These are phyloP conservation scores for Stromatinia cepivora DNA, from an alignment of 2,329 filamentous ascomycete species.

Conservation along the genomic window DNA sequence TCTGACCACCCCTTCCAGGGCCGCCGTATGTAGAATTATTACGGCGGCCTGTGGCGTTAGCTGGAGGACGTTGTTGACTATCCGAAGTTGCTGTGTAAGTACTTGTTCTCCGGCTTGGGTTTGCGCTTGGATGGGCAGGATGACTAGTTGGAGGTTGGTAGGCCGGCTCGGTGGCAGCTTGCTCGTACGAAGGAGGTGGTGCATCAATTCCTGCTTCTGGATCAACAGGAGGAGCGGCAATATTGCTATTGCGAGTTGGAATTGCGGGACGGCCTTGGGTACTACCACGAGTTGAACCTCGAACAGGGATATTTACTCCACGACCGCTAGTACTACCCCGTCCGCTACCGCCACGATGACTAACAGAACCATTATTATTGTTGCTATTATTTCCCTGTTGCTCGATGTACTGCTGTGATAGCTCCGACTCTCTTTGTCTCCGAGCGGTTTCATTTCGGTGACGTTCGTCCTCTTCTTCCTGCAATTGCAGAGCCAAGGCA, in stretches of 20 bases:
- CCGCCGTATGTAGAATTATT: constrained; percentile 5
- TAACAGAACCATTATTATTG: constrained; percentile 35
- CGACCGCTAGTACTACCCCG: background rate
- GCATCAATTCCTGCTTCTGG: constrained; percentile 50
- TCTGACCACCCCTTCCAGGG: constrained; percentile 25
- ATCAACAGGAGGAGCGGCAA: constrained; percentile 29
- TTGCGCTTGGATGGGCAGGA: constrained; percentile 43
- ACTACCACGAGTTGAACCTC: constrained; percentile 16
- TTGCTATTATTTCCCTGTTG: constrained; percentile 53
- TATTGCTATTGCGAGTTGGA: constrained; percentile 22
- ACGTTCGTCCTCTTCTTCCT: constrained; percentile 88
- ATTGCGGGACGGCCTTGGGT: constrained; percentile 24
- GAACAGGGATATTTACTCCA: constrained; percentile 4
- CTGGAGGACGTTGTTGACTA: constrained; percentile 13
- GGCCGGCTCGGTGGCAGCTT: constrained; percentile 56
- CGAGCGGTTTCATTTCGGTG: constrained; percentile 63
- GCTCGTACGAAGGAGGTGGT: constrained; percentile 66
- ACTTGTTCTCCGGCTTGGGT: constrained; percentile 30
- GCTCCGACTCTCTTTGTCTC: constrained; percentile 62
- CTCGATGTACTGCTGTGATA: constrained; percentile 71
- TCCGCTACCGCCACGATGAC: constrained; percentile 35
- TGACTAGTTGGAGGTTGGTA: constrained; percentile 53
- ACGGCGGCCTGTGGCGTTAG: background rate
- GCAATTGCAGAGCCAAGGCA: constrained; percentile 85
- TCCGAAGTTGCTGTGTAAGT: constrained; percentile 26